These are phyloP conservation scores for Apiospora rasikravindrae DNA, from an alignment of 2,329 filamentous ascomycete species.

Conservation along the genomic window DNA sequence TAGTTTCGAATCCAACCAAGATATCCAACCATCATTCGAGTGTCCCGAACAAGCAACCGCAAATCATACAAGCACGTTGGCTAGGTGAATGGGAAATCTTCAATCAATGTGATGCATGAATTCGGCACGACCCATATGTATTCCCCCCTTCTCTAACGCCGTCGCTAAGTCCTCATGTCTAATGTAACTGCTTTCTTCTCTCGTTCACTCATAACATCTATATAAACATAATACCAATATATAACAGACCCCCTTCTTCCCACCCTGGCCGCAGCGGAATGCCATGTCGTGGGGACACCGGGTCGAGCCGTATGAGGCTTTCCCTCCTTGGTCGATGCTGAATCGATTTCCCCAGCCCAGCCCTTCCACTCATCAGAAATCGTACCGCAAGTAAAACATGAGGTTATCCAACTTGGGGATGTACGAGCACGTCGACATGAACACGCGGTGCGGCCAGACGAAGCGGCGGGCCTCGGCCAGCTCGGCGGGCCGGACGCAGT, in stretches of 20 bases:
- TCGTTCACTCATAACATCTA: neutral
- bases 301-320: neutral
- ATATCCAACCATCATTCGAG: neutral
- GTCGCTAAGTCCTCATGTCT: slow-evolving; percentile 1
- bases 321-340: neutral
- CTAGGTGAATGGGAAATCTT: no score
- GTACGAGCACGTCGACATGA: slow-evolving; percentile 26
- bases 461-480: slow-evolving; percentile 24
- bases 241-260: neutral
- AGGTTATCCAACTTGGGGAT: slow-evolving; percentile 29
- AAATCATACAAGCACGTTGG: neutral
- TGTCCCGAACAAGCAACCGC: neutral
- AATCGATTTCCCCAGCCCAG: neutral
- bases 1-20: neutral
- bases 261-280: no score
- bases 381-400: slow-evolving; percentile 26
- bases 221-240: neutral
- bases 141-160: slow-evolving; percentile 3
- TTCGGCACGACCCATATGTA: neutral
- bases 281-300: neutral
- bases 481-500: slow-evolving; percentile 26
- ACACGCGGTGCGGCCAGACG: slow-evolving; percentile 24
- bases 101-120: neutral
- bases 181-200: neutral
- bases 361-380: slow-evolving; percentile 23